Percentiles rank a stretch among this genome's conserved stretches.
Evolutionary conservation across 305 asterid genomes (phyloP).

Genomic region (Withania somnifera): DNA sequence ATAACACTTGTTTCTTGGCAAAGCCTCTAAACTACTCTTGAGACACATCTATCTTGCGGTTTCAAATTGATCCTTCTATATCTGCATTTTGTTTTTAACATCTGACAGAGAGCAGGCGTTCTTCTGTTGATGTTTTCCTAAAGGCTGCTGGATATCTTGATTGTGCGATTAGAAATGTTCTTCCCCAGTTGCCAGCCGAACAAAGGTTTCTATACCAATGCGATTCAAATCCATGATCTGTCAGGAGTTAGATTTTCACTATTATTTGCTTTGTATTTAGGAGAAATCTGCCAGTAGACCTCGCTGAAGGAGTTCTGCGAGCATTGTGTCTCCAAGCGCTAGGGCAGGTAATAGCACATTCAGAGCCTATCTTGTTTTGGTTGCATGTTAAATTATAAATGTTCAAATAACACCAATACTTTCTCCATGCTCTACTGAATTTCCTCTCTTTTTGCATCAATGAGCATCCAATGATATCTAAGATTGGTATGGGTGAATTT

Average conservation of each 20-base stretch:
- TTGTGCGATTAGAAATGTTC: conserved; percentile 87
- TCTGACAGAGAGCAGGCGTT: conserved; percentile 70
- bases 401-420: not conserved
- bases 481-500: not conserved
- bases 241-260: not conserved
- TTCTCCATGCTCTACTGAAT: not conserved
- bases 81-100: conserved; percentile 7
- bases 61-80: conserved; percentile 7
- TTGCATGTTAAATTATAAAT: not conserved
- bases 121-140: conserved; percentile 81
- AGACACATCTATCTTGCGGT: not conserved
- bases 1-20: not conserved
- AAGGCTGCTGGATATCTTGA: conserved; percentile 99
- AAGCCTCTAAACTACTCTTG: not conserved
- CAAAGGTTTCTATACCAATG: conserved; percentile 40
- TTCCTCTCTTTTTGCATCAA: not conserved
- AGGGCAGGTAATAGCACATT: conserved; percentile 46
- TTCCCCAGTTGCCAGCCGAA: conserved; percentile 81
- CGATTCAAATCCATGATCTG: conserved; percentile 4
- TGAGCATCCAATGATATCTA: not conserved
- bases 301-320: conserved; percentile 91
- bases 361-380: not conserved
- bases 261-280: conserved; percentile 27
- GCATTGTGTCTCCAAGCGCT: conserved; percentile 96
- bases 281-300: conserved; percentile 94